Evolutionary conservation across 306 rosid species (phyloP), one percentile per base, ranked within the genome.

Genomic region (Fragaria ananassa): DNA sequence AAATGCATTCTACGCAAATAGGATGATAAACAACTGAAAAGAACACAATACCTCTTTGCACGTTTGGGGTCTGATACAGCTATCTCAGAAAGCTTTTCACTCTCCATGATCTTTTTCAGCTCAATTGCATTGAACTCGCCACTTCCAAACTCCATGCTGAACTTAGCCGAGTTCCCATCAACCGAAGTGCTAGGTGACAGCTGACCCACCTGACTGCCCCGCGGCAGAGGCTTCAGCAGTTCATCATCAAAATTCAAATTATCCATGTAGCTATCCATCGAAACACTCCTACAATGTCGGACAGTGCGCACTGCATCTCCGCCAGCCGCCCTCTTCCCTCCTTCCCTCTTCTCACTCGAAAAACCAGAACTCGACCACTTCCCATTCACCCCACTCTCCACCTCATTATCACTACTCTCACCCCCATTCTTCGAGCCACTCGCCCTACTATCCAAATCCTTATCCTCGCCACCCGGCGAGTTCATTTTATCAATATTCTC

Each of bases 1-100:
- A 45, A 29, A 23, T 14, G 64, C 9, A 62, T 17, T 18, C 7
- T 5, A 31, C 15, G 29, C 42, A 42, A 3, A 54, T 21, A n/a
- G 50, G 47, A 23, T 45, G 44, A 53, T 34, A 45, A 12, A 42
- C 67, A 45, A 53, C 6, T 44, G 18, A 37, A 37, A n/a, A 74
- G 72, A 23, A 70, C 5, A 75, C 19, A 70, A 60, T 41, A 90
- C 97, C 97, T 88, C 83, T 90, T 93, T 41, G 91, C 96, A 63
- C 97, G 97, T 80, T 89, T 93, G 73, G 97, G 97, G 81, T 93
- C 97, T n/a, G 94, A 65, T 61, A 72, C 27, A 41, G 97, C 97
- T 70, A 93, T 89, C 85, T 88, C 93, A 39, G 96, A 77, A 68
- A 93, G 97, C 67, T 93, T 93, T 8, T 84, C 96, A 78, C 66